phyloP scores from a whole-genome alignment of 2,329 filamentous ascomycete genomes.

The Plectosphaerella sp. region DNA sequence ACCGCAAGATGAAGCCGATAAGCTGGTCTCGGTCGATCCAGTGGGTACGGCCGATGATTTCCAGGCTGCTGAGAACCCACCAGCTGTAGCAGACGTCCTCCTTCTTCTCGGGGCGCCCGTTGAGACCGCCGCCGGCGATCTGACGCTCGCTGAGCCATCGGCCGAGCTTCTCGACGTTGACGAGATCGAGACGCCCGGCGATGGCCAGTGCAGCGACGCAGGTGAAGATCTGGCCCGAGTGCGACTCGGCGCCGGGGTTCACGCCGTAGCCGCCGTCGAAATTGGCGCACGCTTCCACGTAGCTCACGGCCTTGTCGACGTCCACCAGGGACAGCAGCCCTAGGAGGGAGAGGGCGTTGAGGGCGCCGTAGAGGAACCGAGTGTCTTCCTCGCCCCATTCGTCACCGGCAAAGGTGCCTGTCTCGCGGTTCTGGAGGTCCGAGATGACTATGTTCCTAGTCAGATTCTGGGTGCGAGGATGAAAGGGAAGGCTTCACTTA shows the following conservation, averaged over 20 bases:
- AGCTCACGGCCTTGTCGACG: slow-evolving; percentile 71
- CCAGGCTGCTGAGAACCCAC: slow-evolving; percentile 93
- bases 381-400: slow-evolving; percentile 97
- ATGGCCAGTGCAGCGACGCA: slow-evolving; percentile 86
- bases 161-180: slow-evolving; percentile 77
- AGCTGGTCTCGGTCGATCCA: slow-evolving; percentile 90
- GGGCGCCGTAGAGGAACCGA: slow-evolving; percentile 83
- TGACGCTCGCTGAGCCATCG: slow-evolving; percentile 94
- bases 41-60: slow-evolving; percentile 81
- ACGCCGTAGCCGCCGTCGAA: slow-evolving; percentile 94
- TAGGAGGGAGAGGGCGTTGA: slow-evolving; percentile 86
- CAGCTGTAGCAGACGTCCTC: slow-evolving; percentile 99
- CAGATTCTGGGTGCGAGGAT: background rate
- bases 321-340: slow-evolving; percentile 69
- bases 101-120: slow-evolving; percentile 89
- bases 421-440: slow-evolving; percentile 70
- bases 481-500: slow-evolving; percentile 40
- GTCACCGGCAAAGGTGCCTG: slow-evolving; percentile 88
- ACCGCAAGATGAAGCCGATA: slow-evolving; percentile 75
- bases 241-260: slow-evolving; percentile 85
- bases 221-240: slow-evolving; percentile 93
- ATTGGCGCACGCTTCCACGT: slow-evolving; percentile 81
- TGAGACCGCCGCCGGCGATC: slow-evolving; percentile 79
- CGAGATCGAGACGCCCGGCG: slow-evolving; percentile 72
- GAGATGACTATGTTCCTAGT: slow-evolving; percentile 60